Conservation (phyloP, 2,329 filamentous ascomycete genomes). For the Blumeria hordei region DNA sequence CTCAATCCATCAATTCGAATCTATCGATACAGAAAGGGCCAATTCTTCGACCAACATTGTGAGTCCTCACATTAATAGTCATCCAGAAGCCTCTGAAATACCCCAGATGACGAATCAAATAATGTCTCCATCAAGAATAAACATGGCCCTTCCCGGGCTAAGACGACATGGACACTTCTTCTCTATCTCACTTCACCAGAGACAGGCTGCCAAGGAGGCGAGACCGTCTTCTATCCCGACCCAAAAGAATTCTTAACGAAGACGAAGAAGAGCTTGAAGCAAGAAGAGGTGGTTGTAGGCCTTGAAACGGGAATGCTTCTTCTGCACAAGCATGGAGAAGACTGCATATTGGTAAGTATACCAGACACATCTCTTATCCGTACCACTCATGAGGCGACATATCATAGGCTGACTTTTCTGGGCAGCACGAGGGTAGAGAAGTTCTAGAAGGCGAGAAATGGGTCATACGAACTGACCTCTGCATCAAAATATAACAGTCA, state of each 20-base stretch:
- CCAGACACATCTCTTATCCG: no score
- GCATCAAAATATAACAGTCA: slow-evolving; percentile 19
- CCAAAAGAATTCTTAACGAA: slow-evolving; percentile 7
- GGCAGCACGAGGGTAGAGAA: slow-evolving; percentile 56
- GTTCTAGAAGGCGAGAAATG: slow-evolving; percentile 69
- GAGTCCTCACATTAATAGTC: slow-evolving; percentile 19
- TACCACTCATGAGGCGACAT: no score
- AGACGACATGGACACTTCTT: slow-evolving; percentile 77
- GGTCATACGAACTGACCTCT: slow-evolving; percentile 69
- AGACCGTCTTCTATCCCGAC: slow-evolving; percentile 78
- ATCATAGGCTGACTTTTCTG: neutral
- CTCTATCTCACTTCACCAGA: slow-evolving; percentile 59
- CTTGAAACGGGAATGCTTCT: slow-evolving; percentile 69
- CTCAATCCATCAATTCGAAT: slow-evolving; percentile 74
- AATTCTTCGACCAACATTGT: slow-evolving; percentile 90
- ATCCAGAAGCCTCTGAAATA: neutral
- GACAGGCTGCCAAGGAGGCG: slow-evolving; percentile 59
- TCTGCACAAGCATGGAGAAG: slow-evolving; percentile 68
- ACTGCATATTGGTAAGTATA: slow-evolving; percentile 48
- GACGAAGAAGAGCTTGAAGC: slow-evolving; percentile 17
- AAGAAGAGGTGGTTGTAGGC: slow-evolving; percentile 44
- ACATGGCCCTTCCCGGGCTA: slow-evolving; percentile 19
- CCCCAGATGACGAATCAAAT: slow-evolving; percentile 66
- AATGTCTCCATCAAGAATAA: slow-evolving; percentile 32
- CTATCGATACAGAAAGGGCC: slow-evolving; percentile 64